A percentile compares a stretch with the other conserved stretches of the same genome.
Evolutionary conservation across 2,329 filamentous ascomycete genomes (phyloP).

Genomic region (Fusarium sp.): DNA sequence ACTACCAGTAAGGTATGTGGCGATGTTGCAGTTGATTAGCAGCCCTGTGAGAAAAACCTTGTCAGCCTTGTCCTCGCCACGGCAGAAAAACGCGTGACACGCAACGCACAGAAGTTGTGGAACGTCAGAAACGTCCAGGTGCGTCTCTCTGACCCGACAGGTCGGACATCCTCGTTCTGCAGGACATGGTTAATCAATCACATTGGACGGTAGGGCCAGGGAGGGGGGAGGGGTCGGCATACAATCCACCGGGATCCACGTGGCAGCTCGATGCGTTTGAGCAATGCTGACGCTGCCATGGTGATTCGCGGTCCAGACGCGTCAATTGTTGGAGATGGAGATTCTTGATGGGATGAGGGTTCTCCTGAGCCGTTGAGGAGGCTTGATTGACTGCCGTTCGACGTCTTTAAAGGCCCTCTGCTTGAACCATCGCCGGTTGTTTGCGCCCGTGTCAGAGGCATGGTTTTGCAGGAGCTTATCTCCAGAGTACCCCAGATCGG

Average conservation of each 20-base stretch:
- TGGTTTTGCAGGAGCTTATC: slow-evolving; percentile 5
- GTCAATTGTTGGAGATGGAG: background rate
- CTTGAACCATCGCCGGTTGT: background rate
- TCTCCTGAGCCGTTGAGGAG: background rate
- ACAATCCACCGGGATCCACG: slow-evolving; percentile 51
- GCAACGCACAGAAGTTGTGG: slow-evolving; percentile 56
- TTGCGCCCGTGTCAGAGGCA: background rate
- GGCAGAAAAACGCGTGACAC: background rate
- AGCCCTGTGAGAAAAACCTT: slow-evolving; percentile 50
- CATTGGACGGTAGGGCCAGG: background rate
- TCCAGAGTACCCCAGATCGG: background rate
- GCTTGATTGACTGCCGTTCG: background rate
- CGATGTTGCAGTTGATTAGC: slow-evolving; percentile 60
- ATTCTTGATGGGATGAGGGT: background rate
- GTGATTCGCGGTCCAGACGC: background rate
- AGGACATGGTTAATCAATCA: slow-evolving; percentile 2
- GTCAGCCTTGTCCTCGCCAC: background rate
- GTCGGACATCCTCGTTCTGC: slow-evolving; percentile 64
- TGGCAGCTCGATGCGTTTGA: slow-evolving; percentile 45
- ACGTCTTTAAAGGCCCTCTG: background rate
- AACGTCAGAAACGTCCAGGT: slow-evolving; percentile 59
- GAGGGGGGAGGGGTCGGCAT: slow-evolving; percentile 6
- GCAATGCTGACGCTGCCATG: slow-evolving; percentile 43
- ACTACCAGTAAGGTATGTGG: slow-evolving; percentile 56
- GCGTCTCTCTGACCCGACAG: slow-evolving; percentile 55